Evolutionary conservation across 441 rosid species (phyloP).

Genomic region (Viola pubescens): DNA sequence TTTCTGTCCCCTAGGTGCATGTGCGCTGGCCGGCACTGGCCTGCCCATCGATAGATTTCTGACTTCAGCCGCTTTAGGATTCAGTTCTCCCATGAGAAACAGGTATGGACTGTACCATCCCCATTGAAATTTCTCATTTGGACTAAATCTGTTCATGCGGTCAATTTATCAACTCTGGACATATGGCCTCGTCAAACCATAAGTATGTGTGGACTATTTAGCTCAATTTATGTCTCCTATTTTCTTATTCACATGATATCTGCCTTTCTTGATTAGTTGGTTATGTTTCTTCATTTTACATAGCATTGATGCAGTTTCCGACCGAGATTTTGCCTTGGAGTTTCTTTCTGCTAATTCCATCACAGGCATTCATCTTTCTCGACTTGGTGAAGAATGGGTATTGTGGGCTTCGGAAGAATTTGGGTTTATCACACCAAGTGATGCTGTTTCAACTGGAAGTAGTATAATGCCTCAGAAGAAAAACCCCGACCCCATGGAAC

Average conservation of each 20-base stretch:
- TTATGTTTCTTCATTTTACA: conserved; percentile 23
- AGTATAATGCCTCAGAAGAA: conserved; percentile 99
- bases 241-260: neutral
- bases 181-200: neutral
- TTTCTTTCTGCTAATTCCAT: conserved; percentile 70
- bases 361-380: conserved; percentile 75
- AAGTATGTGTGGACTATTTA: neutral
- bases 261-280: conserved; percentile 9
- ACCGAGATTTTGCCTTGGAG: conserved; percentile 84
- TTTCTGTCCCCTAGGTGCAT: conserved; percentile 83
- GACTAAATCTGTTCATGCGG: neutral
- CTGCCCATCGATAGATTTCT: conserved; percentile 79
- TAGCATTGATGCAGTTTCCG: conserved; percentile 95
- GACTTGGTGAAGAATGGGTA: conserved; percentile 96
- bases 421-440: conserved; percentile 80
- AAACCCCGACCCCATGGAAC: conserved; percentile 99
- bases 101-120: conserved; percentile 35
- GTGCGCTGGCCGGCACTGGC: conserved; percentile 96
- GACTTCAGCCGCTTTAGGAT: conserved; percentile 71
- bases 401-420: conserved; percentile 98
- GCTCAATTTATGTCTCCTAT: conserved; percentile 6
- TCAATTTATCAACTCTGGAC: neutral
- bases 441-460: conserved; percentile 89
- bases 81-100: conserved; percentile 82
- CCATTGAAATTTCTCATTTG: neutral